phyloP scores from a whole-genome alignment of 2,329 filamentous ascomycete genomes.

The Cytospora schulzeri region DNA sequence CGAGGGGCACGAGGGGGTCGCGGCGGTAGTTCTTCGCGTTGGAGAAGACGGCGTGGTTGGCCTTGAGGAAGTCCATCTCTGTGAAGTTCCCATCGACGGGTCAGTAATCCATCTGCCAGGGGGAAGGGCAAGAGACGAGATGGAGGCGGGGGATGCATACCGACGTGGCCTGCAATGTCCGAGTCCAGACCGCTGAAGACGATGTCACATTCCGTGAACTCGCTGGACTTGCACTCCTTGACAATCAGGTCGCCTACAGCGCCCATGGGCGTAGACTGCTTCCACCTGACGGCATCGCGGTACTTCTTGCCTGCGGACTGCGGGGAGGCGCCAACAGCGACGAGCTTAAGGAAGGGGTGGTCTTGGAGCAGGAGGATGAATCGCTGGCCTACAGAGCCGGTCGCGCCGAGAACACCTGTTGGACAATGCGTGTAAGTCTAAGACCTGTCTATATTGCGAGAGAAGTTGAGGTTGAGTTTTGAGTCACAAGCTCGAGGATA shows the following conservation, averaged over 20 bases:
- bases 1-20: conserved; percentile 85
- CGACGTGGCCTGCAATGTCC: conserved; percentile 88
- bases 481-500: conserved; percentile 13
- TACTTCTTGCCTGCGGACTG: conserved; percentile 92
- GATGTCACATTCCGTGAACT: conserved; percentile 88
- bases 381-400: conserved; percentile 91
- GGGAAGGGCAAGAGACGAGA: neutral
- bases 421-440: conserved; percentile 15
- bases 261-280: conserved; percentile 84
- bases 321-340: conserved; percentile 86
- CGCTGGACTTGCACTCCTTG: conserved; percentile 77
- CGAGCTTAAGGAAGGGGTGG: conserved; percentile 83
- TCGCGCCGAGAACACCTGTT: conserved; percentile 80
- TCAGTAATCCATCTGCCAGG: conserved; percentile 18
- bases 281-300: conserved; percentile 92
- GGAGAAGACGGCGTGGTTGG: conserved; percentile 89
- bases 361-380: conserved; percentile 90
- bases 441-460: conserved; percentile 5
- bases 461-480: neutral
- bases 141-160: conserved; percentile 49
- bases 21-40: conserved; percentile 97
- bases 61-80: conserved; percentile 90
- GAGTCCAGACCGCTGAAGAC: conserved; percentile 92
- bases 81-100: conserved; percentile 22
- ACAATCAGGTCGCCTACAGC: conserved; percentile 80